Conservation (phyloP, 2,329 filamentous ascomycete genomes). For the Pestalotiopsis sp. region DNA sequence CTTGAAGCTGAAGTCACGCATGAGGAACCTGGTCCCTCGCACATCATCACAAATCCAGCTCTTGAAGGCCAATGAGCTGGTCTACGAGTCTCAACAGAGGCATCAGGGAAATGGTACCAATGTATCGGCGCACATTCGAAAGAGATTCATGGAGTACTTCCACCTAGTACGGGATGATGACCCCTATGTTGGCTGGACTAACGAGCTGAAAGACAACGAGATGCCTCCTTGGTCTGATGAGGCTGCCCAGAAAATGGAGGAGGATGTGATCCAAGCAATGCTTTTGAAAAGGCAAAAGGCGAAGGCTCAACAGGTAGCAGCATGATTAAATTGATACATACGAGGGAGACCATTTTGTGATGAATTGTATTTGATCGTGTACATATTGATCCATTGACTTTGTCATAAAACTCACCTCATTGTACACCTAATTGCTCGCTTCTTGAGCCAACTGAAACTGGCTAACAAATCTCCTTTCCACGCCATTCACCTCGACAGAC, state of each 20-base stretch:
- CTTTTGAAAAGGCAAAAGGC: not conserved
- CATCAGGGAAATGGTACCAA: conserved; percentile 16
- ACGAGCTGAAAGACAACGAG: not conserved
- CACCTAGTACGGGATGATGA: not conserved
- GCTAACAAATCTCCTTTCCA: not conserved
- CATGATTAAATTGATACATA: no score
- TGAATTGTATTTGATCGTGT: no score
- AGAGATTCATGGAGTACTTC: not conserved
- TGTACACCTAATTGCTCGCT: conserved; percentile 1
- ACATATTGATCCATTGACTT: not conserved
- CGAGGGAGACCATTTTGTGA: no score
- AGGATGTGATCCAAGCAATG: not conserved
- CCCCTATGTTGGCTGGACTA: not conserved
- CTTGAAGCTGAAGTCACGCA: conserved; percentile 14
- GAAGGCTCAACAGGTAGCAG: not conserved
- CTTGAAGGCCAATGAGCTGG: conserved; percentile 19
- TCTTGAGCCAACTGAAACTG: conserved; percentile 10
- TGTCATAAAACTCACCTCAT: not conserved
- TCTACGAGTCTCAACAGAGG: conserved; percentile 22
- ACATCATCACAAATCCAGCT: conserved; percentile 20
- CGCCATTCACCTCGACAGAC: not conserved
- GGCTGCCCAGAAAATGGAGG: not conserved
- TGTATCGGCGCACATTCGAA: conserved; percentile 17
- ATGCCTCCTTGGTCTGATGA: not conserved
- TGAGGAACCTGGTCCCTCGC: not conserved